phyloP scores from a whole-genome alignment of 2,329 filamentous ascomycete species.

The Phialophora verrucosa region DNA sequence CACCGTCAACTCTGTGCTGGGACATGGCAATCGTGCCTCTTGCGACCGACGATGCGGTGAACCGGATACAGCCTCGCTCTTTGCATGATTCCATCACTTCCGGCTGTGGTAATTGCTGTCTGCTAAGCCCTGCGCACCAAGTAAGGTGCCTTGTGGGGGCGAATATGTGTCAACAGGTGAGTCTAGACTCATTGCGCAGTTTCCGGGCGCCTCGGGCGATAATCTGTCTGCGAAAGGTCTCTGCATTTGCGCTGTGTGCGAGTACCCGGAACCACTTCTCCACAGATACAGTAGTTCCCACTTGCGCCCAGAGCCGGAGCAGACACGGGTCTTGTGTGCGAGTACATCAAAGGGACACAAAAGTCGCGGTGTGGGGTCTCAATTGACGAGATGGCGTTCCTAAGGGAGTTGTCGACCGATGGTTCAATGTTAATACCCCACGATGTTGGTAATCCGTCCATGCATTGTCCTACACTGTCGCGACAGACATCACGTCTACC shows the following conservation, averaged over 20 bases:
- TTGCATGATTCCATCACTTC: neutral
- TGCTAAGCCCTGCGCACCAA: constrained; percentile 7
- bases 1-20: neutral
- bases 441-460: neutral
- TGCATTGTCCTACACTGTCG: neutral
- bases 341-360: neutral
- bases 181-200: neutral
- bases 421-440: neutral
- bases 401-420: neutral
- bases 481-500: neutral
- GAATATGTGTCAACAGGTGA: constrained; percentile 5
- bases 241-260: neutral
- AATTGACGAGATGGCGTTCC: neutral
- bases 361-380: neutral
- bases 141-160: constrained; percentile 2
- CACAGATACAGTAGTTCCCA: neutral
- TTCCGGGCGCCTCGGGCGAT: neutral
- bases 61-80: neutral
- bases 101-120: neutral
- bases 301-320: neutral
- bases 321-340: neutral
- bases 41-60: neutral
- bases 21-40: neutral
- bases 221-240: neutral
- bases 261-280: neutral